phyloP scores from a whole-genome alignment of 805 yeast species.

The Starmerella bacillaris region DNA sequence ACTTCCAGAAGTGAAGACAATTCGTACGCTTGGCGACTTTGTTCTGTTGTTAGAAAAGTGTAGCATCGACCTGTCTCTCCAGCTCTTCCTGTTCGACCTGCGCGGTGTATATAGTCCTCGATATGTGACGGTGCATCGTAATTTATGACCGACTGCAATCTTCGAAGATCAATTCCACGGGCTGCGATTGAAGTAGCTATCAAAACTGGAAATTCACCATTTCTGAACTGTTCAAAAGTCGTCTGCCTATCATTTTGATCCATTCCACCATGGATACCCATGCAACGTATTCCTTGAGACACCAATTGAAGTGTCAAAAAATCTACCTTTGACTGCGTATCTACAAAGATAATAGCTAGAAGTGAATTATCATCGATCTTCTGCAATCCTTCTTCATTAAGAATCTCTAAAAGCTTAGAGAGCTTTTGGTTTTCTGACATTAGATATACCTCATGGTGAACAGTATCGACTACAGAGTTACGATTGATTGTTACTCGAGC shows the following conservation, averaged over 20 bases:
- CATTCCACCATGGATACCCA: slow-evolving; percentile 80
- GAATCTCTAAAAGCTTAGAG: slow-evolving; percentile 27
- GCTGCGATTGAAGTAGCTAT: slow-evolving; percentile 92
- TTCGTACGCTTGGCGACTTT: slow-evolving; percentile 49
- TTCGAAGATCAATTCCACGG: slow-evolving; percentile 85
- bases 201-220: slow-evolving; percentile 39
- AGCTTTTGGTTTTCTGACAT: background rate
- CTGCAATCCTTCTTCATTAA: slow-evolving; percentile 35
- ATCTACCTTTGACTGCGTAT: slow-evolving; percentile 79
- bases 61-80: slow-evolving; percentile 59
- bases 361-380: slow-evolving; percentile 22
- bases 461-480: slow-evolving; percentile 60
- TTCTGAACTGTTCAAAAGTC: slow-evolving; percentile 52
- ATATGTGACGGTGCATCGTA: slow-evolving; percentile 69
- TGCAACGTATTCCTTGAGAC: slow-evolving; percentile 37
- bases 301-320: slow-evolving; percentile 36
- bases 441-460: slow-evolving; percentile 33
- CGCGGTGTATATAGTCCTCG: slow-evolving; percentile 92
- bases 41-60: slow-evolving; percentile 47
- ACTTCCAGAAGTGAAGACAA: slow-evolving; percentile 46
- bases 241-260: slow-evolving; percentile 66
- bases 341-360: slow-evolving; percentile 56
- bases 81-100: slow-evolving; percentile 92
- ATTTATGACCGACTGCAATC: slow-evolving; percentile 61
- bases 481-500: slow-evolving; percentile 67